Conservation (phyloP, 768 basidiomycete genomes). For the Leccinum variicolor region DNA sequence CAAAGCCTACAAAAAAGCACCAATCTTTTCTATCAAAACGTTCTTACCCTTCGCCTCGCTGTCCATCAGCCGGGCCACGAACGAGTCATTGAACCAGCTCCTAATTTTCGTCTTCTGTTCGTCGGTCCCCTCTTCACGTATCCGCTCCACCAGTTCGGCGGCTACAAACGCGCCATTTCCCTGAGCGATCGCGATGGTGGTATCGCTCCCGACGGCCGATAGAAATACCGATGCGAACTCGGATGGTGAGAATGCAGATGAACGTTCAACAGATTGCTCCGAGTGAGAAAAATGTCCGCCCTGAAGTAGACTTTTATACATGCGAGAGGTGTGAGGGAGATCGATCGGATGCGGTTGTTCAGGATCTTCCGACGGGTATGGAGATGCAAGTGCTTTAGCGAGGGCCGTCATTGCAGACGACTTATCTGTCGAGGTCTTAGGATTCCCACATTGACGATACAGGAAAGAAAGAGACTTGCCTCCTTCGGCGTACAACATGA, state of each 20-base stretch:
- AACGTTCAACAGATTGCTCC: constrained; percentile 50
- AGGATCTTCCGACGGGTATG: constrained; percentile 55
- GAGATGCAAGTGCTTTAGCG: constrained; percentile 48
- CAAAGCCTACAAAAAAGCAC: constrained; percentile 26
- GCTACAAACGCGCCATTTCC: constrained; percentile 73
- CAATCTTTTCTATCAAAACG: constrained; percentile 60
- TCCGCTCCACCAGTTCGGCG: constrained; percentile 64
- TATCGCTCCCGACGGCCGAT: constrained; percentile 48
- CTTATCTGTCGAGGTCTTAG: constrained; percentile 56
- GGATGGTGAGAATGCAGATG: constrained; percentile 52
- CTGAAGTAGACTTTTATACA: constrained; percentile 88
- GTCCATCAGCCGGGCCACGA: constrained; percentile 44
- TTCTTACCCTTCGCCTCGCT: constrained; percentile 67
- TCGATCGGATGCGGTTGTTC: constrained; percentile 66
- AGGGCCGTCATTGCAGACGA: constrained; percentile 57
- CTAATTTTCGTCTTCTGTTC: constrained; percentile 45
- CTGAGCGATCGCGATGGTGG: constrained; percentile 51
- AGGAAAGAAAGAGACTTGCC: constrained; percentile 41
- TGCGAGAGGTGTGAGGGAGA: constrained; percentile 73
- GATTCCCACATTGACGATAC: background rate
- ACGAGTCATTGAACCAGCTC: constrained; percentile 54
- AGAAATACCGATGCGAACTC: constrained; percentile 62
- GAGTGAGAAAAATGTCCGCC: constrained; percentile 83
- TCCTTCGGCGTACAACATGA: constrained; percentile 83
- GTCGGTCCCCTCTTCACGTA: constrained; percentile 39